Evolutionary conservation across 164 flowering plant genomes (phyloP).

Genomic region (Magnolia officinalis): DNA sequence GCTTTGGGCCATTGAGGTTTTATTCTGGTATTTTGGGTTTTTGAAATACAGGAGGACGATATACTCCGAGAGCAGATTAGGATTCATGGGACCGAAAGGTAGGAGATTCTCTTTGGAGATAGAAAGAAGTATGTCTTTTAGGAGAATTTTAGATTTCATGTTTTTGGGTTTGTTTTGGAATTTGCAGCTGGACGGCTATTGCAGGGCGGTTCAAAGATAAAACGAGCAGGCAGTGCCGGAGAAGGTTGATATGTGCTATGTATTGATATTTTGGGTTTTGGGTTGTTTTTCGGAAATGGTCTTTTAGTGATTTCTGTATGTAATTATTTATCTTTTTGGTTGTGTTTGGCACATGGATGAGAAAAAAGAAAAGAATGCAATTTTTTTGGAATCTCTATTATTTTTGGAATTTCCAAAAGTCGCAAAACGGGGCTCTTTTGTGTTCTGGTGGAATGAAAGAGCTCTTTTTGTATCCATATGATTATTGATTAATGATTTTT

Average conservation of each 20-base stretch:
- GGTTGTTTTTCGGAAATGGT: neutral
- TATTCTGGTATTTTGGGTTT: slow-evolving; percentile 10
- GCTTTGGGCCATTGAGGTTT: neutral
- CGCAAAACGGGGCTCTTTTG: neutral
- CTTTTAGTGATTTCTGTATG: neutral
- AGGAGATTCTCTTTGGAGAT: slow-evolving; percentile 3
- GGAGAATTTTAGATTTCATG: slow-evolving; percentile 4
- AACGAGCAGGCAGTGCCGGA: slow-evolving; percentile 87
- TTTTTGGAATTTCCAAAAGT: neutral
- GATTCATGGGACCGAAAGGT: slow-evolving; percentile 85
- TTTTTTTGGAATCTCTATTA: neutral
- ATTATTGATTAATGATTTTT: no score
- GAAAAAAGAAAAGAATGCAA: no score
- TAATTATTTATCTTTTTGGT: neutral
- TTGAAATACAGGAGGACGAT: slow-evolving; percentile 77
- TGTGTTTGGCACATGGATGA: neutral
- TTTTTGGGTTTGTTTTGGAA: slow-evolving; percentile 1
- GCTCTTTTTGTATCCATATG: neutral
- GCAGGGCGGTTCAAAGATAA: slow-evolving; percentile 89
- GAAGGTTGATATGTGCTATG: slow-evolving; percentile 48
- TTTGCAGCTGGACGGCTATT: slow-evolving; percentile 80
- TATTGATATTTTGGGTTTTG: neutral
- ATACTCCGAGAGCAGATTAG: slow-evolving; percentile 73
- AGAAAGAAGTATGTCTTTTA: neutral
- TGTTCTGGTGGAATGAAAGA: neutral